These are phyloP conservation scores for Prinsepia uniflora DNA, from an alignment of 306 rosid species.

Conservation along the genomic window DNA sequence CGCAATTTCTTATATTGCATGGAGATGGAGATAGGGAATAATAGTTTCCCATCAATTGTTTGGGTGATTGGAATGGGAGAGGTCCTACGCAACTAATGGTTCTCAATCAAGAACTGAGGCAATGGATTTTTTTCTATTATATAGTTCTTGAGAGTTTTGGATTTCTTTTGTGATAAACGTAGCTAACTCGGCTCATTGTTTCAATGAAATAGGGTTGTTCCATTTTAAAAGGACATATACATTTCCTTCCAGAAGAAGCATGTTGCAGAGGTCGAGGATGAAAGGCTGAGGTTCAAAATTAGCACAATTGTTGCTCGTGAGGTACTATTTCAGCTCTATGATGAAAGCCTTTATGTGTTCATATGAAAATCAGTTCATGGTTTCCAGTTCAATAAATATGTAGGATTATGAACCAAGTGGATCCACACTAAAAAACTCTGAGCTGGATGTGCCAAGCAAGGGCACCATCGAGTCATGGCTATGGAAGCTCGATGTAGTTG, in stretches of 20 bases:
- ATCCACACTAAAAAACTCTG: constrained; percentile 56
- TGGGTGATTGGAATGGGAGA: constrained; percentile 64
- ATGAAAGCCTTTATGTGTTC: background rate
- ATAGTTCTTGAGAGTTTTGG: background rate
- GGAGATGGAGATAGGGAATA: constrained; percentile 34
- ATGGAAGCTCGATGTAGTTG: constrained; percentile 60
- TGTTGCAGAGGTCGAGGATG: constrained; percentile 81
- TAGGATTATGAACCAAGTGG: constrained; percentile 93
- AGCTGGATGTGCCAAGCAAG: constrained; percentile 66
- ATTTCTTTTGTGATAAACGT: background rate
- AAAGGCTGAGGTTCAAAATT: constrained; percentile 78
- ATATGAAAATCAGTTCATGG: background rate
- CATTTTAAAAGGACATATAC: constrained; percentile 58
- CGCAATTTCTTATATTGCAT: constrained; percentile 41
- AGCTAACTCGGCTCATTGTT: background rate
- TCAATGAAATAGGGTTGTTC: constrained; percentile 14
- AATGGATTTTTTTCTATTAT: background rate
- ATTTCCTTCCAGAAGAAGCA: constrained; percentile 54
- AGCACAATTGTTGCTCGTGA: constrained; percentile 76
- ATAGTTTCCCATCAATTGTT: constrained; percentile 25
- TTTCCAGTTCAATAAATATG: constrained; percentile 12
- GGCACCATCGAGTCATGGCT: constrained; percentile 77
- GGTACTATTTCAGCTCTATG: constrained; percentile 38
- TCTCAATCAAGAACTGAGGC: constrained; percentile 77
- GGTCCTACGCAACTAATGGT: constrained; percentile 65